Conservation (phyloP, 2,329 filamentous ascomycete genomes). For the Clonostachys rhizophaga region DNA sequence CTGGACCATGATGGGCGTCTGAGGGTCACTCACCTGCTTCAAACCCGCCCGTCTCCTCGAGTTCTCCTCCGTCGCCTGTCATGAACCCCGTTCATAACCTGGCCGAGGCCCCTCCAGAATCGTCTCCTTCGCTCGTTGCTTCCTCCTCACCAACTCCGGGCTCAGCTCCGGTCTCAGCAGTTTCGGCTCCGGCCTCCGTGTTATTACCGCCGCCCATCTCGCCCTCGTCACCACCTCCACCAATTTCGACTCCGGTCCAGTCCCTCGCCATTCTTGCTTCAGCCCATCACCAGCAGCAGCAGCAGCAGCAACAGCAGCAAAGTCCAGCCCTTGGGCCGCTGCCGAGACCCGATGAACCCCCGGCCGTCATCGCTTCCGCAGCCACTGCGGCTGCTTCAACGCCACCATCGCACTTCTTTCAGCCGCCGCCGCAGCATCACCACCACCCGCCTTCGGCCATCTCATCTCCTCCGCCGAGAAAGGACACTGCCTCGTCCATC, state of each 20-base stretch:
- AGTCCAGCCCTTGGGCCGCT: background rate
- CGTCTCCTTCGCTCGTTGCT: slow-evolving; percentile 14
- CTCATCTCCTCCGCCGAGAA: slow-evolving; percentile 16
- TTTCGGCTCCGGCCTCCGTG: slow-evolving; percentile 5
- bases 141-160: slow-evolving; percentile 6
- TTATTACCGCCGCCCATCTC: slow-evolving; percentile 7
- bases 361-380: background rate
- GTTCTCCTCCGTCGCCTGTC: slow-evolving; percentile 1
- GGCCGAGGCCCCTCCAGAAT: slow-evolving; percentile 20
- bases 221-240: slow-evolving; percentile 14
- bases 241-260: slow-evolving; percentile 6
- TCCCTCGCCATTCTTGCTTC: slow-evolving; percentile 1
- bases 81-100: slow-evolving; percentile 34
- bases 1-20: background rate
- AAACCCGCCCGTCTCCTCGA: background rate
- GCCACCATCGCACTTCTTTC: slow-evolving; percentile 1
- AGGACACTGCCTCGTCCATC: slow-evolving; percentile 49
- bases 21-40: background rate
- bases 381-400: background rate
- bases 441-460: background rate
- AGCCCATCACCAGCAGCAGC: slow-evolving; percentile 4
- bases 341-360: slow-evolving; percentile 2
- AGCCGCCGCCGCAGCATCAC: background rate
- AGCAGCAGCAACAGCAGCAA: slow-evolving; percentile 1
- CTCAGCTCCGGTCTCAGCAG: slow-evolving; percentile 3